Conservation (phyloP, 2,329 filamentous ascomycete species). For the Aureobasidium mangrovei region DNA sequence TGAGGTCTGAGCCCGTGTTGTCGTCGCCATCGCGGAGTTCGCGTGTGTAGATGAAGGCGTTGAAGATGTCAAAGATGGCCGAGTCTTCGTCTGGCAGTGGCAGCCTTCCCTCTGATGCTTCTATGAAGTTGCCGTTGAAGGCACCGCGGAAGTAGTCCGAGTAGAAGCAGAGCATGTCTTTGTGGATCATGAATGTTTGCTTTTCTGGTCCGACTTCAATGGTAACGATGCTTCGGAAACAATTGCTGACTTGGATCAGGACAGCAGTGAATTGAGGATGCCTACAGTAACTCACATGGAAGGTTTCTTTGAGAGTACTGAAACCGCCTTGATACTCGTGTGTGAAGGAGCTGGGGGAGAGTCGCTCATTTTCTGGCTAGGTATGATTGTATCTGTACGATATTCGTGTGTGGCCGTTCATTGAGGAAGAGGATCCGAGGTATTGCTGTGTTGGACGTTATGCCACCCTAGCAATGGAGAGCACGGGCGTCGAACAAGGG, state of each 20-base stretch:
- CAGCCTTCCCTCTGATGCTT: conserved; percentile 13
- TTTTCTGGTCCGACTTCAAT: not conserved
- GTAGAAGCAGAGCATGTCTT: conserved; percentile 16
- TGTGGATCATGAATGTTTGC: conserved; percentile 17
- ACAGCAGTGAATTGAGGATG: not conserved
- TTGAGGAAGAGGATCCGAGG: no score
- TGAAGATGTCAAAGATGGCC: conserved; percentile 13
- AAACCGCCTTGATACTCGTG: not conserved
- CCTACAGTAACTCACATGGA: not conserved
- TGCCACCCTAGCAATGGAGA: no score
- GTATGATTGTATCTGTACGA: not conserved
- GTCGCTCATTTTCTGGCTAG: not conserved
- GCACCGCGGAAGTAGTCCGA: conserved; percentile 19
- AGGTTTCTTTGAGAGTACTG: not conserved
- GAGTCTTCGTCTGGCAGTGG: conserved; percentile 16
- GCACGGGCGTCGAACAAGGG: no score
- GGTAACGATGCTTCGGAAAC: not conserved
- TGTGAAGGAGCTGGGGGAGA: not conserved
- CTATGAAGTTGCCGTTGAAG: conserved; percentile 12
- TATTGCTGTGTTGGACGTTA: not conserved
- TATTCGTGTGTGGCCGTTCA: not conserved
- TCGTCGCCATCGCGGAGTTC: not conserved
- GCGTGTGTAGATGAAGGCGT: conserved; percentile 15
- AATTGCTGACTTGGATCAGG: not conserved
- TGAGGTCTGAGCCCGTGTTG: not conserved